Conservation (phyloP, 2,329 filamentous ascomycete genomes). For the Penicillium griseofulvum region DNA sequence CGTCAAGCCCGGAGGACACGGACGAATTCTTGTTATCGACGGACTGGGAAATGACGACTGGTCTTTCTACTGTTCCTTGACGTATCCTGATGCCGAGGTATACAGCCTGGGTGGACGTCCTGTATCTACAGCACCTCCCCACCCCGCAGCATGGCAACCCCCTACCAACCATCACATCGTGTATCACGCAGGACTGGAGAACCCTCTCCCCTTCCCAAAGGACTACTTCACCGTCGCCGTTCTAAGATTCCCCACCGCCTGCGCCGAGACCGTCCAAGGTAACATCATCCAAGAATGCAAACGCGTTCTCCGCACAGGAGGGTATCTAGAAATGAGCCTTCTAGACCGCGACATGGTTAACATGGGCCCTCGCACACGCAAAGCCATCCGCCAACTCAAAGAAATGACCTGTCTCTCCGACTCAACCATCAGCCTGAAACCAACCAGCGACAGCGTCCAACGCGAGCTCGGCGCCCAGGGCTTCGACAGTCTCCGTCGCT, state of each 20-base stretch:
- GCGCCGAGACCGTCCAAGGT: conserved; percentile 43
- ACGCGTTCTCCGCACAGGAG: conserved; percentile 49
- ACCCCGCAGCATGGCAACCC: conserved; percentile 44
- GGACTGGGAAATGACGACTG: conserved; percentile 53
- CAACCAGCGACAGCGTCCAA: conserved; percentile 49
- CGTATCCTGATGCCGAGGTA: conserved; percentile 46
- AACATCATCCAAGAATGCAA: conserved; percentile 50
- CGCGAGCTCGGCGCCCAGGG: conserved; percentile 45
- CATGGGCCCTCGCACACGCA: conserved; percentile 48
- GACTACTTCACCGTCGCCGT: conserved; percentile 48
- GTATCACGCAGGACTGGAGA: conserved; percentile 41
- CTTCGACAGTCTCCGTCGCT: conserved; percentile 50
- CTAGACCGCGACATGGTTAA: conserved; percentile 52
- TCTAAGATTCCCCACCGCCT: conserved; percentile 47
- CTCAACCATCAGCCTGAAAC: conserved; percentile 46
- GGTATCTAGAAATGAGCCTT: conserved; percentile 50
- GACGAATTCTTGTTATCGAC: conserved; percentile 49
- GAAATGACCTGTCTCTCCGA: conserved; percentile 46
- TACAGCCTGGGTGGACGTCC: conserved; percentile 44
- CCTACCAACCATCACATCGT: conserved; percentile 45
- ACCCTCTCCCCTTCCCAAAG: conserved; percentile 48
- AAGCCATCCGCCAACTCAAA: conserved; percentile 47
- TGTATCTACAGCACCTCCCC: conserved; percentile 30
- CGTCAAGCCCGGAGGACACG: conserved; percentile 40
- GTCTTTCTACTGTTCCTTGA: conserved; percentile 53